These are phyloP conservation scores for Mycena kentingensis DNA, from an alignment of 768 basidiomycete genomes.

Conservation along the genomic window DNA sequence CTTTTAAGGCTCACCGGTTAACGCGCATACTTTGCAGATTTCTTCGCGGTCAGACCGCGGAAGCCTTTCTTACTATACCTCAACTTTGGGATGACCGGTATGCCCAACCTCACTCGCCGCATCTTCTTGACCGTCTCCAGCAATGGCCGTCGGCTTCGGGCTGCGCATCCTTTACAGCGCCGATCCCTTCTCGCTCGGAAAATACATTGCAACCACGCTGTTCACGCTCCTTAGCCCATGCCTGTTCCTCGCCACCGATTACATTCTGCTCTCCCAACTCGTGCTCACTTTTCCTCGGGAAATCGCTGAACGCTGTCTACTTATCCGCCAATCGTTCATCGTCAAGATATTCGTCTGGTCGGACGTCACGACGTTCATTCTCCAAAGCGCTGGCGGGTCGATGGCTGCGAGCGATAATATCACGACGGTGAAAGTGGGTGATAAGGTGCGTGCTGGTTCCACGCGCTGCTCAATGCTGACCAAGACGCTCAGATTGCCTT, in stretches of 20 bases:
- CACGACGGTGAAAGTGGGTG: constrained; percentile 22
- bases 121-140: background rate
- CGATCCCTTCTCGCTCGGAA: background rate
- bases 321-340: constrained; percentile 41
- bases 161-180: constrained; percentile 5
- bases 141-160: constrained; percentile 10
- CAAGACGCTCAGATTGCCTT: constrained; percentile 37
- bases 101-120: background rate
- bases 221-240: constrained; percentile 41
- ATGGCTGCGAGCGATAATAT: constrained; percentile 29
- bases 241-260: constrained; percentile 57
- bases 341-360: constrained; percentile 51
- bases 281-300: constrained; percentile 35
- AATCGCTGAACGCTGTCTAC: constrained; percentile 38
- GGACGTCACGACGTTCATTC: constrained; percentile 54
- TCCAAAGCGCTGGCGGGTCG: constrained; percentile 46
- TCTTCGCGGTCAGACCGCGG: constrained; percentile 1
- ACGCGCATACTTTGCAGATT: background rate
- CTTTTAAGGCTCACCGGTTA: too few species aligned
- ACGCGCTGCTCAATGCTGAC: too few species aligned
- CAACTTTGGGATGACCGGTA: constrained; percentile 22
- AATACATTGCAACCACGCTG: constrained; percentile 5
- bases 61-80: constrained; percentile 4
- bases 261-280: constrained; percentile 53
- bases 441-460: too few species aligned